Base-by-base conservation (phyloP, 257 asterid species). In the Gentiana straminea region DNA sequence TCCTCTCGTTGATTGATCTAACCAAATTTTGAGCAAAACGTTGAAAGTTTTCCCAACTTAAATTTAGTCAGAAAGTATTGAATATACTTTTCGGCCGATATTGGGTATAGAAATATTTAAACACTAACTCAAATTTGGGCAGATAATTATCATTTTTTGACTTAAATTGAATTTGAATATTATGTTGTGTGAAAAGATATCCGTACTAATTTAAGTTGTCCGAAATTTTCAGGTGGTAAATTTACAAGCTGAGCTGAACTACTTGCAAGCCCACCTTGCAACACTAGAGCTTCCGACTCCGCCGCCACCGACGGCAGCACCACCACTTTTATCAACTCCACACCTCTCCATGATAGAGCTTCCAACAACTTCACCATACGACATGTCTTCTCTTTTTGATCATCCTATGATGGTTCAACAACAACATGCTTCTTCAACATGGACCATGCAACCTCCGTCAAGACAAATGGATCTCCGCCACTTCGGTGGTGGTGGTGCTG, bases 191-290 rank as follows among this genome's bases (percentile, higher is more conserved):
- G 24, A 24, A 24, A 24, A 24, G 24, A 24, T 24, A 1, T 24
- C 24, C 24, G 24, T 24, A 24, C 24, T 24, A 0, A 24, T 1
- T 24, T 24, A 24, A 24, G 24, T 24, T 24, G 24, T 24, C 24
- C 24, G 24, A 24, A 24, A 24, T 24, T 24, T 24, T 24, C 71
- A 86, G 97, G 97, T 89, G 57, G 89, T 81, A 69, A 89, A 70
- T 61, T 76, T 89, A 15, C 95, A 84, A 70, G 81, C 92, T 0
- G 97, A 89, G 51, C 81, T 89, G 3, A 65, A 92, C 33, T 89
- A 73, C 75, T 65, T 89, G 55, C 94, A 83, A 63, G 77, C 90
- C 70, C 94, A 86, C 71, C 88, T 89, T 49, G 77, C 97, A 56
- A 63, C 84, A 39, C 64, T 89, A 4, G 95, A 89, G 86, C 75